Conservation (phyloP, 306 rosid species). For the Crotalaria pallida region DNA sequence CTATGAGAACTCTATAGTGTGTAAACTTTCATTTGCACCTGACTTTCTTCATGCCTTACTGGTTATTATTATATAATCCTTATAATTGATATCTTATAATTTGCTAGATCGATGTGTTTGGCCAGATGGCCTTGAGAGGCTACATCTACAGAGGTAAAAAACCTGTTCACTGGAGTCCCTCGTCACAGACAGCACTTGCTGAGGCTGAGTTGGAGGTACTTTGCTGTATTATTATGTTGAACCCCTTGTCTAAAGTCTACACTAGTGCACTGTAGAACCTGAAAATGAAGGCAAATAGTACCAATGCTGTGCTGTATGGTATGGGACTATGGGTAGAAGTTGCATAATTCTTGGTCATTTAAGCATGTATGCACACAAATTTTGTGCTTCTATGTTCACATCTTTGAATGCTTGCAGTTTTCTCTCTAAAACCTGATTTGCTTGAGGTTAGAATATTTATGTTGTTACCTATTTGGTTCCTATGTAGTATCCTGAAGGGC, state of each 20-base stretch:
- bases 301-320: neutral
- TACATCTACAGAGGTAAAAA: conserved; percentile 91
- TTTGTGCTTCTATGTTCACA: neutral
- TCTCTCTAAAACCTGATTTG: conserved; percentile 3
- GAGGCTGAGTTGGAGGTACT: conserved; percentile 98
- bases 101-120: conserved; percentile 94
- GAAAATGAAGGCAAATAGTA: neutral
- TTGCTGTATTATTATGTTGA: neutral
- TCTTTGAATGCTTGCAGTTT: neutral
- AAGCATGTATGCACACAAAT: neutral
- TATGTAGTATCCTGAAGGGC: conserved; percentile 91
- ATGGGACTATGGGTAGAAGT: neutral
- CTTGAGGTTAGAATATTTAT: conserved; percentile 17
- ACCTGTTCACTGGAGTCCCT: conserved; percentile 99
- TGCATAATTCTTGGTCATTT: neutral
- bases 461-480: conserved; percentile 22
- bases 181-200: conserved; percentile 97
- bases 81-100: neutral
- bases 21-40: neutral
- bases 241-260: neutral
- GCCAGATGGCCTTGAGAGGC: conserved; percentile 92
- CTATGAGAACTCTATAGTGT: neutral
- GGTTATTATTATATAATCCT: neutral
- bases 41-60: conserved; percentile 6
- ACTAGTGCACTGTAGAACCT: neutral